Base-by-base conservation (phyloP, 2,329 filamentous ascomycete species). In the Phialophora tarda region DNA sequence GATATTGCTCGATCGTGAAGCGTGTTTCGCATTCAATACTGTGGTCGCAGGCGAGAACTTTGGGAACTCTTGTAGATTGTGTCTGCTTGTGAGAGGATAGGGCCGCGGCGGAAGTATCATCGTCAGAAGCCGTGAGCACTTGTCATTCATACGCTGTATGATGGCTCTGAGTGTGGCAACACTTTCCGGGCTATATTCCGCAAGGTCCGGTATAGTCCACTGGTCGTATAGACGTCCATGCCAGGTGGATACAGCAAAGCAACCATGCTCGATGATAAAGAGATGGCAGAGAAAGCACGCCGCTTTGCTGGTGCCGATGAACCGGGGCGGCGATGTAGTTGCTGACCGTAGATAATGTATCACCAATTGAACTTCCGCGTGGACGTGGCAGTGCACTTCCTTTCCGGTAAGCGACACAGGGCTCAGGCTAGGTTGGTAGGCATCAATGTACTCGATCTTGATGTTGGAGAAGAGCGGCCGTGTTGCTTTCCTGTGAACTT, bases 201-300 rank as follows among this genome's bases (percentile, higher is more conserved):
- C 54, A n/a, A 71, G 59, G 41, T 71, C 69, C 28, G 69, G 69
- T 51, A 71, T 69, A 53, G 69, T 73, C 71, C 71, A 73, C 61
- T 71, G 71, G 59, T 72, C 66, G 58, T 71, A 72, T 17, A 73
- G 55, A 34, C 71, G 61, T 23, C 71, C 71, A 65, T 72, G 71
- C 21, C 66, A 71, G 30, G 64, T 61, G 21, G 69, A 61, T 21
- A 68, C 64, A 8, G 51, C 28, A 38, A 66, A 71, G 28, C 48
- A 21, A 38, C 59, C 51, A 62, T 72, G 69, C 26, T 57, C 48
- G 26, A 47, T 65, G 51, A 73, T 65, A 60, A 71, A 71, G 7
- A 72, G 65, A 62, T 69, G 65, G 63, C 71, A 73, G 7, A 73
- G 62, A 66, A 71, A 73, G 67, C 71, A 73, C n/a, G 68, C 68